Evolutionary conservation across 805 yeast genomes (phyloP).

Genomic region (Wickerhamiella azymoides): DNA sequence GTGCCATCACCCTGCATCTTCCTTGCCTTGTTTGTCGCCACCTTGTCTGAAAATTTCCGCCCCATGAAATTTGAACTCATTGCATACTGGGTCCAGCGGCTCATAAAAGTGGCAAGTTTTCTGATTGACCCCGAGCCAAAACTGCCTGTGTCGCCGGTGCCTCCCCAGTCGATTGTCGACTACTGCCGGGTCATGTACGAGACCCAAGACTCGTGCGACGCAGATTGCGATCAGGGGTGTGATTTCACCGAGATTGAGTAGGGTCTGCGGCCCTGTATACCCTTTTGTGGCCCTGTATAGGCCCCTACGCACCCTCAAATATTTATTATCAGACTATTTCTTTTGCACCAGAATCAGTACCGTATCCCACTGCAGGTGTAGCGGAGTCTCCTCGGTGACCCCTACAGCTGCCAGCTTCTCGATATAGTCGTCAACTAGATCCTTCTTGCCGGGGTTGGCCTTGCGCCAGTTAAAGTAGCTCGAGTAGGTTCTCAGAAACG

Average conservation of each 20-base stretch:
- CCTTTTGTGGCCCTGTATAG: neutral
- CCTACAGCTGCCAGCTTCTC: constrained; percentile 33
- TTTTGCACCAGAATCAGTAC: constrained; percentile 19
- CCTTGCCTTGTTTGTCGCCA: neutral
- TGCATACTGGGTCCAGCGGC: neutral
- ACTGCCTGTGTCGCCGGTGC: neutral
- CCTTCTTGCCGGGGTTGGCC: constrained; percentile 32
- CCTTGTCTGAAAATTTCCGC: neutral
- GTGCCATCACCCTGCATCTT: too few species aligned
- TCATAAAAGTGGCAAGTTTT: neutral
- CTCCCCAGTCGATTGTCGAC: neutral
- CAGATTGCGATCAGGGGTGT: neutral
- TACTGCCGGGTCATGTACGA: neutral
- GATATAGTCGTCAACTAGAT: neutral
- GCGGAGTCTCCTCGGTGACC: constrained; percentile 35
- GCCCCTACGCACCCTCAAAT: too few species aligned
- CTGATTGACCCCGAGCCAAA: neutral
- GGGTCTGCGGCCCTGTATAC: neutral
- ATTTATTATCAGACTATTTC: neutral
- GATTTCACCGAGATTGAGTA: neutral
- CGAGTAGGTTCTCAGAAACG: constrained; percentile 57
- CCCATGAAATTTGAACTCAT: neutral
- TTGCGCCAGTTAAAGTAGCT: constrained; percentile 49
- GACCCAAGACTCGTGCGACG: neutral
- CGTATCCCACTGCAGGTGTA: constrained; percentile 35